Evolutionary conservation across 2,329 filamentous ascomycete genomes (phyloP).

Genomic region (Fusarium duplospermum): DNA sequence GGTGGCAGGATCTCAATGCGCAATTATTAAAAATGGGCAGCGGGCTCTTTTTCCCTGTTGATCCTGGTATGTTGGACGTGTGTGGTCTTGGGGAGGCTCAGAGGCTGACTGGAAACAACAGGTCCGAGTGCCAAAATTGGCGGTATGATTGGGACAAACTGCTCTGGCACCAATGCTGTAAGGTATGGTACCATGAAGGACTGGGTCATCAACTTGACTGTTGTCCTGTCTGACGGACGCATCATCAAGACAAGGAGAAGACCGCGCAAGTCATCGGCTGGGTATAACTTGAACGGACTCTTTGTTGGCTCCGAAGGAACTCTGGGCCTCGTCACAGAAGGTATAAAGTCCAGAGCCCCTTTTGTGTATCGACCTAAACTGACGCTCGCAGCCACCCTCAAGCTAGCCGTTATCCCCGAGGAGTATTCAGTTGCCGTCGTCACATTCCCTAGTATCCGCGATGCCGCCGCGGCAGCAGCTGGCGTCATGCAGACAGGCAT

Average conservation of each 20-base stretch:
- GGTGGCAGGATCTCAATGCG: conserved; percentile 92
- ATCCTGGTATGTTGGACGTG: conserved; percentile 72
- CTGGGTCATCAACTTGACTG: conserved; percentile 85
- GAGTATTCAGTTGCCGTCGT: conserved; percentile 83
- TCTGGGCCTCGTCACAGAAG: conserved; percentile 82
- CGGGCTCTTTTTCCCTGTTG: conserved; percentile 90
- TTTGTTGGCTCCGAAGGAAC: conserved; percentile 88
- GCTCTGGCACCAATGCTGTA: conserved; percentile 82
- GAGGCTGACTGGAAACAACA: conserved; percentile 26
- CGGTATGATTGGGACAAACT: conserved; percentile 85
- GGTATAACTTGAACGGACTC: conserved; percentile 83
- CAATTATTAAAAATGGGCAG: conserved; percentile 73
- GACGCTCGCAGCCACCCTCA: conserved; percentile 72
- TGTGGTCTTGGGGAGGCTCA: background rate
- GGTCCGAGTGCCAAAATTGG: conserved; percentile 79
- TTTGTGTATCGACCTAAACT: background rate
- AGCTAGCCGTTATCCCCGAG: conserved; percentile 80
- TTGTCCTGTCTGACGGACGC: conserved; percentile 82
- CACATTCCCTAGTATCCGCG: conserved; percentile 80
- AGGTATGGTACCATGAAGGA: conserved; percentile 90
- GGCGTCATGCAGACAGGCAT: conserved; percentile 81
- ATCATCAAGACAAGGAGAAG: conserved; percentile 82
- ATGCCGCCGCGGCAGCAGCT: conserved; percentile 79
- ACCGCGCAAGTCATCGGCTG: conserved; percentile 84
- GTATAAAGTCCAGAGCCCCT: conserved; percentile 42